Base-by-base conservation (phyloP, 768 basidiomycete species). In the Jaapia argillacea region DNA sequence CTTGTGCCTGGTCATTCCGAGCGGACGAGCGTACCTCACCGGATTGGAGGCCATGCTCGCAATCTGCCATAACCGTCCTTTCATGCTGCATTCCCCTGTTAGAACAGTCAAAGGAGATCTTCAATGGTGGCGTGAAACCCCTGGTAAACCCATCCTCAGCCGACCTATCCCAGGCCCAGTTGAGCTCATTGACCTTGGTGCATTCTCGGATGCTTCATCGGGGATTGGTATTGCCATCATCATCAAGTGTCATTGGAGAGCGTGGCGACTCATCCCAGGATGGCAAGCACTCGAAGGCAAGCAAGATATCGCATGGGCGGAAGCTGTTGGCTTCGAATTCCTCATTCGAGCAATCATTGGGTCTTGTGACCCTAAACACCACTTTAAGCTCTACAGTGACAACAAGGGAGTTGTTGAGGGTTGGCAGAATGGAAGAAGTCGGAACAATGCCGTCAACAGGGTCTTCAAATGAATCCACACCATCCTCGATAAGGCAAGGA, bases 11-110 rank as follows among this genome's bases (percentile, higher is more conserved):
- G 49, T 69, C 0, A 23, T 66, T 1, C 58, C 56, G 2, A 27
- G 1, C n/a, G 61, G 58, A 6, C 54, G 62, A 0, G 64, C 71
- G 1, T 68, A 66, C 48, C 60, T 74, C 43, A 70, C 63, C 27
- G 36, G 40, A 21, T 43, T 54, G 13, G 45, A 50, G 43, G 13
- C 53, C 46, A 63, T 71, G 53, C 25, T 72, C 0, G 45, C 45
- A 0, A 20, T 53, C 0, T 64, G 54, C 39, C 3, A 41, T 26
- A 6, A 60, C 5, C 37, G 52, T 48, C 67, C 66, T 20, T 63
- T 64, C 56, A 33, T 51, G 24, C 66, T 55, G 4, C 57, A 49
- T 20, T 45, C 25, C 16, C 40, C 55, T 1, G 53, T 52, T 3
- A 27, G 41, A 13, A 2, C 7, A 2, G 50, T 48, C 16, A n/a